Base-by-base conservation (phyloP, 2,329 filamentous ascomycete genomes). In the Blastomyces emzantsi region DNA sequence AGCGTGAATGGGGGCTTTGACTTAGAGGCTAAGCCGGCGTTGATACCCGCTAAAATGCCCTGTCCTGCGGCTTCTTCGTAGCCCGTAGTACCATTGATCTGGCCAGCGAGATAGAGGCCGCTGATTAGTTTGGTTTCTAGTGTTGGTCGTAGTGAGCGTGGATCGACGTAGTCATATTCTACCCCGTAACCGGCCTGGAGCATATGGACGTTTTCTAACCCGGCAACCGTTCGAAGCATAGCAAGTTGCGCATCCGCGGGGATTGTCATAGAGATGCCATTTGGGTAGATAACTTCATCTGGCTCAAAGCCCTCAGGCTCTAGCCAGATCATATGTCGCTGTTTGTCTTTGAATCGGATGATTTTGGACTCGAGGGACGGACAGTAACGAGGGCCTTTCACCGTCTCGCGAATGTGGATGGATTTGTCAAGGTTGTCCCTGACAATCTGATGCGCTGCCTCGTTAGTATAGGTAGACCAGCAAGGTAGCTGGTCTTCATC, bases 141-240 rank as follows among this genome's bases (percentile, higher is more conserved):
- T 0, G 92, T 94, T n/a, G 89, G 86, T 67, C 87, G 88, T 3
- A 99, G 82, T 69, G 89, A 89, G 61, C 94, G 88, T 22, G 94
- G 94, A 73, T 99, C 94, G 22, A 99, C 90, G 74, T 99, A 99
- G 78, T 97, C 94, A 75, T 99, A 99, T 74, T 99, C 94, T 1
- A 99, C 94, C 8, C 94, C 94, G 71, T 99, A 99, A 9, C 93
- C 94, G 1, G 93, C 89, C 71, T 97, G 93, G 7, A 96, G 83
- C 92, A 99, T 97, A 33, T 82, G 86, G 4, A 92, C 92, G 64
- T 92, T 86, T 72, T 97, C 93, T 1, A 99, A 82, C 0, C 94
- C 94, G n/a, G 79, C 83, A 62, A 99, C 89, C 0, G 91, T 96
- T 63, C 87, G 88, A n/a, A 99, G 81, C 72, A 95, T 86, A 61